Percentiles rank a stretch among this genome's conserved stretches.
Evolutionary conservation across 169 alveolate species (phyloP).

Genomic region (Perkinsus chesapeaki): DNA sequence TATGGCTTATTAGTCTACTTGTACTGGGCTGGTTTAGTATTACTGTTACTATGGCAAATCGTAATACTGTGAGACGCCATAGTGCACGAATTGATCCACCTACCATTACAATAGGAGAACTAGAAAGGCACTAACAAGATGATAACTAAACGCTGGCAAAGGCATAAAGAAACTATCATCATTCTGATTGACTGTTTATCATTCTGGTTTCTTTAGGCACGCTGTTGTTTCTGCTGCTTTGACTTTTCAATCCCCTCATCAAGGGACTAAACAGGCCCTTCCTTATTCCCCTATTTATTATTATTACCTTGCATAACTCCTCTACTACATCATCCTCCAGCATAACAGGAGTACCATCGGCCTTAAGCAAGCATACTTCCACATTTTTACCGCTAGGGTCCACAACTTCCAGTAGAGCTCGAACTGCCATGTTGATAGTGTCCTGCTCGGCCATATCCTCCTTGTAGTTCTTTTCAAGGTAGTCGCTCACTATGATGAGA

Average conservation of each 20-base stretch:
- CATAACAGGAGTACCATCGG: background rate
- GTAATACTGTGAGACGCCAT: background rate
- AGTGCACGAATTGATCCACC: background rate
- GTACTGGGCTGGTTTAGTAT: background rate
- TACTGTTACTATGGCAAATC: background rate
- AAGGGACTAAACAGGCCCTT: background rate
- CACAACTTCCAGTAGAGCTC: constrained; percentile 86
- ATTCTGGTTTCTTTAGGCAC: background rate
- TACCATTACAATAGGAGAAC: background rate
- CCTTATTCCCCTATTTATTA: too few relatives aligned
- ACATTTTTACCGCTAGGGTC: constrained; percentile 71
- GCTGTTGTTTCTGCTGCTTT: background rate
- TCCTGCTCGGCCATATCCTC: constrained; percentile 78
- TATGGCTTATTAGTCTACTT: background rate
- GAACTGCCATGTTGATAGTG: constrained; percentile 79
- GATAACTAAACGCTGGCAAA: too few relatives aligned
- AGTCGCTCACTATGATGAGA: constrained; percentile 73
- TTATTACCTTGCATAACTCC: background rate
- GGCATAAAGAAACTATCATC: background rate
- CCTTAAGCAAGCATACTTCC: constrained; percentile 61
- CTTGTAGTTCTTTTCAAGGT: constrained; percentile 83
- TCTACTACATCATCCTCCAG: background rate
- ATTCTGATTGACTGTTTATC: background rate
- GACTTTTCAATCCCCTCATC: background rate
- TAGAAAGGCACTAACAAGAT: too few relatives aligned